Conservation (phyloP, 306 rosid genomes). For the Trichosanthes cucumerina region DNA sequence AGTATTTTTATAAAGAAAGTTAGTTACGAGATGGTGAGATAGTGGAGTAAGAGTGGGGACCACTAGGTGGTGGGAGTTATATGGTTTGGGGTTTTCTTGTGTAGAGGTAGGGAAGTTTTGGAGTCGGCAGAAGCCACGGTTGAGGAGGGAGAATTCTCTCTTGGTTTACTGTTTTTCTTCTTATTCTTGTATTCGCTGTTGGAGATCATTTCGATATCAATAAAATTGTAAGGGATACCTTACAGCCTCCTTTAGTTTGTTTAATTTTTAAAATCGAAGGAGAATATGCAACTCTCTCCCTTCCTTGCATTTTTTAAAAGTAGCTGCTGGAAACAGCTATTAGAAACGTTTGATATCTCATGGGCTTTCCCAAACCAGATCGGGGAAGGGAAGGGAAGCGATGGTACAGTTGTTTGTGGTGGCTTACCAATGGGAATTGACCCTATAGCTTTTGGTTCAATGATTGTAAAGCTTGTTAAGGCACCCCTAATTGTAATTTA, state of each 20-base stretch:
- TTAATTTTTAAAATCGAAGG: not conserved
- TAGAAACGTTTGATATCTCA: not conserved
- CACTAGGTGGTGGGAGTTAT: too few species aligned
- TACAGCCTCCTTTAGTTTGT: not conserved
- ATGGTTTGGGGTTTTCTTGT: too few species aligned
- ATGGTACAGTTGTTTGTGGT: not conserved
- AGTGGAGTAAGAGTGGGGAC: too few species aligned
- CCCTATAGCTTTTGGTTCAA: not conserved
- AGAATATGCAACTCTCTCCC: not conserved
- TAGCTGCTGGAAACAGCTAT: not conserved
- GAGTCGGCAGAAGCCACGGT: too few species aligned
- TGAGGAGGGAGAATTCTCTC: too few species aligned
- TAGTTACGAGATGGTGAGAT: too few species aligned
- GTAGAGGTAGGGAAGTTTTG: too few species aligned
- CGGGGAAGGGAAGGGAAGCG: not conserved
- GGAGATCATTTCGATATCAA: too few species aligned
- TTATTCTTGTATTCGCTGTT: too few species aligned
- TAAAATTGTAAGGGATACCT: too few species aligned
- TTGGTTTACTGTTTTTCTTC: too few species aligned
- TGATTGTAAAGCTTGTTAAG: not conserved
- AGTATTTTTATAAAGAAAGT: too few species aligned
- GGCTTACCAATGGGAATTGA: not conserved
- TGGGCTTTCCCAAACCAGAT: not conserved
- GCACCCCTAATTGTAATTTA: not conserved
- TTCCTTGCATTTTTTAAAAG: not conserved